These are phyloP conservation scores for Lolium perenne DNA, from an alignment of 176 grass and related monocot genomes.

Conservation along the genomic window DNA sequence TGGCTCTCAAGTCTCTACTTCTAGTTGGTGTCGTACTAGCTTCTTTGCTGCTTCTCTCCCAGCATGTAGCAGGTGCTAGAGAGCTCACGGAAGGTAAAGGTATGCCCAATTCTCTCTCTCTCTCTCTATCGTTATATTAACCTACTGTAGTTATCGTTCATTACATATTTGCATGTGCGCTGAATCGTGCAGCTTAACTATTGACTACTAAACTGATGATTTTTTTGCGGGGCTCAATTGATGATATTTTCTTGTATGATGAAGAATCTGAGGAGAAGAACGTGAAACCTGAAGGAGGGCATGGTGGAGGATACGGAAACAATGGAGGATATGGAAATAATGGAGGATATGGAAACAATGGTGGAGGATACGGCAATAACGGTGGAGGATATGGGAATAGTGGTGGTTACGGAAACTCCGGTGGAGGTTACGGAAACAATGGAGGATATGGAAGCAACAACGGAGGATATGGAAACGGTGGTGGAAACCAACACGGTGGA, in stretches of 20 bases:
- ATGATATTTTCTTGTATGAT: background rate
- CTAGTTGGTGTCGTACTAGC: conserved; percentile 32
- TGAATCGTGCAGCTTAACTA: background rate
- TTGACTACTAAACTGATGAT: background rate
- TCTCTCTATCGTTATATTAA: background rate
- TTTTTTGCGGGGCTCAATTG: no score
- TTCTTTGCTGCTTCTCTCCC: conserved; percentile 26
- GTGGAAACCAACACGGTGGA: background rate
- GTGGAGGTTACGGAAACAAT: background rate
- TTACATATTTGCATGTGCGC: background rate
- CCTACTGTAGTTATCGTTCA: background rate
- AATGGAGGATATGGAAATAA: background rate
- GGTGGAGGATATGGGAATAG: conserved; percentile 8
- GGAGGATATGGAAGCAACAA: background rate
- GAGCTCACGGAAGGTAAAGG: conserved; percentile 47
- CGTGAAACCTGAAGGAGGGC: conserved; percentile 5
- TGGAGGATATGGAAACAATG: background rate
- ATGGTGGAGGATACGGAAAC: background rate
- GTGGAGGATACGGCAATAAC: background rate
- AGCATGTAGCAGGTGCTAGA: conserved; percentile 10
- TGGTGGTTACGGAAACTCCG: background rate
- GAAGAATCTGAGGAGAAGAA: conserved; percentile 28
- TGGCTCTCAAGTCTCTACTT: conserved; percentile 27
- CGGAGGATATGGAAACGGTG: background rate
- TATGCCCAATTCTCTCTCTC: background rate